These are phyloP conservation scores for Phytophthora capsici DNA, from an alignment of 352 stramenopile species.

Conservation along the genomic window DNA sequence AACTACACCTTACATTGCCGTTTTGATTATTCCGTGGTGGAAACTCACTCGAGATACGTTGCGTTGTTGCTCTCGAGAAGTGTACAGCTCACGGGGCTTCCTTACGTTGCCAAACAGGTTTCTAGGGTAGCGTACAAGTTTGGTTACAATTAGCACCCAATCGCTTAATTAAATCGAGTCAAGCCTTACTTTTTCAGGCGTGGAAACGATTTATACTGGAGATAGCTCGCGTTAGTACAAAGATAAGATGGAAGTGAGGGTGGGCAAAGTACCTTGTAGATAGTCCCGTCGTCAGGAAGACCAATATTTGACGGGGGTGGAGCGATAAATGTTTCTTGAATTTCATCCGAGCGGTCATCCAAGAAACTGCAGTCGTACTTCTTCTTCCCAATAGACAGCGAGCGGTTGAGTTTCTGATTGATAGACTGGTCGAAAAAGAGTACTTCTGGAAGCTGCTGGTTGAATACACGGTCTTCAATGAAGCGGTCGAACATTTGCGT, in stretches of 20 bases:
- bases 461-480: constrained; percentile 79
- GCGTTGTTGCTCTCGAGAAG: constrained; percentile 72
- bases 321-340: constrained; percentile 86
- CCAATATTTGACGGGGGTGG: constrained; percentile 82
- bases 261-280: constrained; percentile 68
- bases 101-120: constrained; percentile 75
- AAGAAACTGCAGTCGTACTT: constrained; percentile 87
- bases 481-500: constrained; percentile 90
- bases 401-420: constrained; percentile 87
- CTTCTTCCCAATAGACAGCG: constrained; percentile 76
- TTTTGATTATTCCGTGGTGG: constrained; percentile 71
- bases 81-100: constrained; percentile 77
- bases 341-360: constrained; percentile 74
- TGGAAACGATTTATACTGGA: constrained; percentile 83
- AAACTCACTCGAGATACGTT: constrained; percentile 79
- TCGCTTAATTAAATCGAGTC: too few species aligned
- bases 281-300: constrained; percentile 74
- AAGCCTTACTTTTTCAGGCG: constrained; percentile 74
- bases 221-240: neutral
- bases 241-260: neutral
- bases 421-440: constrained; percentile 89
- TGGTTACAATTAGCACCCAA: neutral
- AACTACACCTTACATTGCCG: constrained; percentile 53
- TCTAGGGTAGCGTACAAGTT: constrained; percentile 27
- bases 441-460: constrained; percentile 68